phyloP scores from a whole-genome alignment of 768 basidiomycete genomes.

The Xerocomellus amylosporus region DNA sequence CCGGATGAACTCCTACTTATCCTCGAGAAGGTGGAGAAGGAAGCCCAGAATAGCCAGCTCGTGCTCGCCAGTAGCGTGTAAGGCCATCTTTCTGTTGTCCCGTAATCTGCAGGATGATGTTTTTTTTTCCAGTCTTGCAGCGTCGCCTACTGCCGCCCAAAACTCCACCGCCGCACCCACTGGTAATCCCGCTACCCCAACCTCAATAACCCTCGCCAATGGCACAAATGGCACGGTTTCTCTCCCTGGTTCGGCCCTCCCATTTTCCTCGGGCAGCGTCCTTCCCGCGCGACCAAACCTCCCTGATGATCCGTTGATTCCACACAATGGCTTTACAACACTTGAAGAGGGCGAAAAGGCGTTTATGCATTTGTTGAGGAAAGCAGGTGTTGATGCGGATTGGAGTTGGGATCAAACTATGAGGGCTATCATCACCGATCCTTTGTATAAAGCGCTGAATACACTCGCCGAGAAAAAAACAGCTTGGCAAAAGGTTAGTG shows the following conservation, averaged over 20 bases:
- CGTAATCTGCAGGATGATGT: constrained; percentile 2
- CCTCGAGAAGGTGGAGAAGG: constrained; percentile 82
- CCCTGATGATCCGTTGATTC: constrained; percentile 85
- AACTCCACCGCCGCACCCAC: constrained; percentile 42
- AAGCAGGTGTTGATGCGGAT: constrained; percentile 84
- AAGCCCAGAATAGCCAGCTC: constrained; percentile 43
- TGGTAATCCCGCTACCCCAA: constrained; percentile 38
- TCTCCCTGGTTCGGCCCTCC: constrained; percentile 55
- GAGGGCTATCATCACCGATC: constrained; percentile 97
- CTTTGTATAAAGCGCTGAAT: constrained; percentile 90
- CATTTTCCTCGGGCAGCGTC: constrained; percentile 57
- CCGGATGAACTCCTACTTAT: constrained; percentile 88
- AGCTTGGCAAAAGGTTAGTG: constrained; percentile 84
- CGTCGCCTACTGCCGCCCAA: constrained; percentile 45
- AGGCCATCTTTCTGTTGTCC: neutral
- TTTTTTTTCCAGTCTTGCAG: constrained; percentile 24
- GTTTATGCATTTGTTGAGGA: constrained; percentile 84
- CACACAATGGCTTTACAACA: constrained; percentile 84
- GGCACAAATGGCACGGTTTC: constrained; percentile 44
- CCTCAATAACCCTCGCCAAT: constrained; percentile 45
- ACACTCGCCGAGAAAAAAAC: constrained; percentile 93
- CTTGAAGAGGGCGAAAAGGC: constrained; percentile 91
- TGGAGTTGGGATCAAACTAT: constrained; percentile 99
- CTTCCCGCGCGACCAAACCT: constrained; percentile 75
- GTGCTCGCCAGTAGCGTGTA: constrained; percentile 34